Evolutionary conservation across 1,284 basidiomycete genomes (phyloP), one percentile per base, ranked within the genome.

Genomic region (Cryptococcus hybrid): DNA sequence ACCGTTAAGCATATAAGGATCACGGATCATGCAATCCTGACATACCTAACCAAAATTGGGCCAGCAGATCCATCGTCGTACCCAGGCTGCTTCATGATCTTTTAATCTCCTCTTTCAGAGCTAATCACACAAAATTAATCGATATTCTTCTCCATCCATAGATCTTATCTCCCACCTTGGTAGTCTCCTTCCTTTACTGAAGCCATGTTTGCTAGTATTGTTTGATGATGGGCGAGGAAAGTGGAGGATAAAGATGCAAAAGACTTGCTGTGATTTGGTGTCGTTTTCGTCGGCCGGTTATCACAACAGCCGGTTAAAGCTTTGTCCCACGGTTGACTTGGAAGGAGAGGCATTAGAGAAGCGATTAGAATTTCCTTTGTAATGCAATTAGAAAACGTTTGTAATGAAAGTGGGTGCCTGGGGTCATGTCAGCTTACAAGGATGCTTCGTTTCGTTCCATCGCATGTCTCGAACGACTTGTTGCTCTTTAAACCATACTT

Each of bases 1-100:
- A 34, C 43, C 50, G 39, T 59, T 54, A 30, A 51, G 45, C 55
- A n/a, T 51, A 18, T 34, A 44, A 24, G 15, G 40, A 42, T 39
- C 9, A 30, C 8, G 30, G 36, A 35, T 40, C 5, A 9, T 38
- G 37, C 1, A 36, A 35, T 3, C 39, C 37, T 45, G 7, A 15
- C 13, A 50, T 69, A 76, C 76, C 76, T 60, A 52, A 78, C 76
- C 39, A 78, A 64, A 1, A 78, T 15, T n/a, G 77, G 76, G 35
- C 76, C 76, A 47, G 71, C 69, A 7, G 71, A 74, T 11, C 76
- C 77, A 68, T 78, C 76, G 61, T 78, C 78, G 60, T 78, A 79
- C 39, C 71, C 73, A 5, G 74, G 75, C 59, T 74, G 74, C 56
- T 76, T 74, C 51, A 79, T 55, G 30, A 77, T 65, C 58, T 75